Evolutionary conservation across 805 yeast species (phyloP).

Genomic region (Candida maris): DNA sequence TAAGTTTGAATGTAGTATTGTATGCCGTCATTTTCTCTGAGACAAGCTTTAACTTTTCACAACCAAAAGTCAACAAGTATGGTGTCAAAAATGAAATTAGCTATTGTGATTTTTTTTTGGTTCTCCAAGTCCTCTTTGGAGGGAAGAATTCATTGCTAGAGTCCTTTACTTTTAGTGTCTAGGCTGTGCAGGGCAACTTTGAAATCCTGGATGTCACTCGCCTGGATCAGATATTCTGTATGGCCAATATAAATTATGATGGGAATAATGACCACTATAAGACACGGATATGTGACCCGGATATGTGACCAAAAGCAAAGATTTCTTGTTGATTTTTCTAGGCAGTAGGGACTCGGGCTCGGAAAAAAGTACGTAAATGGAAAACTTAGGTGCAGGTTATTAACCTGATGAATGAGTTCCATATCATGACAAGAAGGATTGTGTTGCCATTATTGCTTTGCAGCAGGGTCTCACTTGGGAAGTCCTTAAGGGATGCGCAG

Average conservation of each 20-base stretch:
- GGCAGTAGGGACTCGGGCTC: neutral
- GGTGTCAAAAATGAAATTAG: constrained; percentile 26
- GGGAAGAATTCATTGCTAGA: constrained; percentile 55
- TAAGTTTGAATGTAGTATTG: constrained; percentile 21
- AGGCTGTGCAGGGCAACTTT: constrained; percentile 10
- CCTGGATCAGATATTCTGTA: constrained; percentile 7
- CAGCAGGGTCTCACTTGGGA: too few relatives aligned
- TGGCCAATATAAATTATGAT: constrained; percentile 16
- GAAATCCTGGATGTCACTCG: constrained; percentile 10
- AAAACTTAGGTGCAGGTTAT: too few relatives aligned
- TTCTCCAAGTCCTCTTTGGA: constrained; percentile 41
- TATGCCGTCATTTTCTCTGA: constrained; percentile 16
- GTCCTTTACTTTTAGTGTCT: constrained; percentile 11
- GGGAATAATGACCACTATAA: constrained; percentile 16
- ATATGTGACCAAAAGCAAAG: constrained; percentile 13
- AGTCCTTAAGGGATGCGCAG: too few relatives aligned
- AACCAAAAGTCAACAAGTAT: constrained; percentile 31
- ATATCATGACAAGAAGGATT: too few relatives aligned
- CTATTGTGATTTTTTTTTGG: neutral
- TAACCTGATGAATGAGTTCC: too few relatives aligned
- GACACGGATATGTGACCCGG: constrained; percentile 11
- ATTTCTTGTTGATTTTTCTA: constrained; percentile 3
- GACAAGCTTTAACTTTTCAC: constrained; percentile 12
- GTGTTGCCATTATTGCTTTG: too few relatives aligned
- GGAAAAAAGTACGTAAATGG: neutral